These are phyloP conservation scores for Plasmodium fragile DNA, from an alignment of 169 alveolate genomes.

Conservation along the genomic window DNA sequence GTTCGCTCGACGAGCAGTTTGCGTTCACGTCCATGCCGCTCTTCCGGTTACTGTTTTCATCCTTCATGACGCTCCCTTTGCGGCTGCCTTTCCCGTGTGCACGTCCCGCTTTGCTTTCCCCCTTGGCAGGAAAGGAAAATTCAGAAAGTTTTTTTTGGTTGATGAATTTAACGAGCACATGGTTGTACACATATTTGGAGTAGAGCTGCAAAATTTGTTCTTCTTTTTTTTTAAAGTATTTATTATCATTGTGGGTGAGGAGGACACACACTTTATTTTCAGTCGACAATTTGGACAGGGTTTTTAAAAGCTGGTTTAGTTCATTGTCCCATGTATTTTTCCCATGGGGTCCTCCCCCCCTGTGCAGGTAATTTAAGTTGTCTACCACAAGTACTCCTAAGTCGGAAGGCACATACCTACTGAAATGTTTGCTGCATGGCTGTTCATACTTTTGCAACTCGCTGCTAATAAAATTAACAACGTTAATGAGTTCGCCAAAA, in stretches of 20 bases:
- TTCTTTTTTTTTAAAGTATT: constrained; percentile 39
- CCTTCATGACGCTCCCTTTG: not conserved
- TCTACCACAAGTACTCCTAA: constrained; percentile 53
- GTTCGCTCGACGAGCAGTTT: constrained; percentile 24
- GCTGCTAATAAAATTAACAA: constrained; percentile 20
- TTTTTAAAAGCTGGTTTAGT: not conserved
- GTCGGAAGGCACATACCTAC: constrained; percentile 45
- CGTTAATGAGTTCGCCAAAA: constrained; percentile 49
- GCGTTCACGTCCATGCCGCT: not conserved
- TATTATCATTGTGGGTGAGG: constrained; percentile 39
- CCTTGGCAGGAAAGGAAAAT: constrained; percentile 17
- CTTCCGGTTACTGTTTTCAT: not conserved
- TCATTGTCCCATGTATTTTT: not conserved
- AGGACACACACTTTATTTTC: constrained; percentile 42
- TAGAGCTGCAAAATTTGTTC: not conserved
- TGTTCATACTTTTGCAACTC: constrained; percentile 19
- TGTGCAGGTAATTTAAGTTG: constrained; percentile 40
- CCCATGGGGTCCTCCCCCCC: not conserved
- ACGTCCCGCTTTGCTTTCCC: not conserved
- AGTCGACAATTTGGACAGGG: constrained; percentile 12
- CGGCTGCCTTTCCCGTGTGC: not conserved
- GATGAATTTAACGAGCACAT: constrained; percentile 29
- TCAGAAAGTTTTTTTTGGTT: constrained; percentile 30
- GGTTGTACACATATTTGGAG: constrained; percentile 39
- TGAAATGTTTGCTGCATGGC: not conserved